A percentile compares a stretch with the other conserved stretches of the same genome.
Conservation (phyloP, 805 yeast species). For the Schwanniomyces pseudopolymorphus region DNA sequence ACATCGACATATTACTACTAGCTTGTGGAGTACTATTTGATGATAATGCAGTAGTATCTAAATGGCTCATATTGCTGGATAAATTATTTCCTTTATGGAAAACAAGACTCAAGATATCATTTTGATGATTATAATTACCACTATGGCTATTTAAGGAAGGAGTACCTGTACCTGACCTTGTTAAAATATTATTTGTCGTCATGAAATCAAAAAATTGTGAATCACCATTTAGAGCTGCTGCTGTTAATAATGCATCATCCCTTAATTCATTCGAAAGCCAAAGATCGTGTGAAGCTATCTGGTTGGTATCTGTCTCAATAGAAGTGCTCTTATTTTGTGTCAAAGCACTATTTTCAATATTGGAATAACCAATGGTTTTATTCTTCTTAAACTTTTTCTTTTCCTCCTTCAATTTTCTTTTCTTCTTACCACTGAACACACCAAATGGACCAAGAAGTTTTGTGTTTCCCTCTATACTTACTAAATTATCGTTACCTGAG, state of each 20-base stretch:
- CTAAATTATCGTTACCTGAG: conserved; percentile 29
- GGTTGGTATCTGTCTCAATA: conserved; percentile 11
- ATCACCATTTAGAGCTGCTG: conserved; percentile 66
- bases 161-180: conserved; percentile 5
- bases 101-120: conserved; percentile 50
- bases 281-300: conserved; percentile 42
- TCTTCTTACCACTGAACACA: conserved; percentile 51
- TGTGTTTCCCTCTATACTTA: conserved; percentile 45
- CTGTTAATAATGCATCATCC: conserved; percentile 72
- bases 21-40: conserved; percentile 5
- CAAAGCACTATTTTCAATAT: neutral
- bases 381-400: conserved; percentile 19
- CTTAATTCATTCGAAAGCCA: conserved; percentile 72
- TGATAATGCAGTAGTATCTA: conserved; percentile 6
- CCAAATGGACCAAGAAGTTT: conserved; percentile 78
- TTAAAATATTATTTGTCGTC: conserved; percentile 9
- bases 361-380: neutral
- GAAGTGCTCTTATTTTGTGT: neutral
- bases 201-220: conserved; percentile 57
- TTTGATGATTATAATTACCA: conserved; percentile 21
- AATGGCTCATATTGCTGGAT: conserved; percentile 2
- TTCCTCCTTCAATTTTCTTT: conserved; percentile 28
- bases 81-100: conserved; percentile 44
- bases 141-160: conserved; percentile 3
- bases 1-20: conserved; percentile 14